Percentiles rank a stretch among this genome's conserved stretches.
These are phyloP conservation scores for Gloeopeniophorella convolvens DNA, from an alignment of 768 basidiomycete genomes.

Conservation along the genomic window DNA sequence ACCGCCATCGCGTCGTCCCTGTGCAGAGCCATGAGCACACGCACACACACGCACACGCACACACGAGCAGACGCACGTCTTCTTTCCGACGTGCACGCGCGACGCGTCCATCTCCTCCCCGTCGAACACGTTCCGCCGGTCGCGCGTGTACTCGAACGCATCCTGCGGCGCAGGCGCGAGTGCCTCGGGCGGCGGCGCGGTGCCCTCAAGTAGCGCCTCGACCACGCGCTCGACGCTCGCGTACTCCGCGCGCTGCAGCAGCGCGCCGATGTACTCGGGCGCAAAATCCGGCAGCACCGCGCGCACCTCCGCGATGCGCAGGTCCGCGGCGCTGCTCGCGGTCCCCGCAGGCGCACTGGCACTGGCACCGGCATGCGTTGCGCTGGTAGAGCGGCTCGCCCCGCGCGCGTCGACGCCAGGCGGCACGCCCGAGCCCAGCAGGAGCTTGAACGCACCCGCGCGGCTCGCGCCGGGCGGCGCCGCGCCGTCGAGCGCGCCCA, in stretches of 20 bases:
- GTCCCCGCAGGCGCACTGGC: slow-evolving; percentile 1
- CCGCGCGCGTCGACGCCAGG: slow-evolving; percentile 35
- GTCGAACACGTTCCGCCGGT: slow-evolving; percentile 72
- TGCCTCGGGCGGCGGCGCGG: slow-evolving; percentile 40
- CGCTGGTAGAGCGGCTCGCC: slow-evolving; percentile 13
- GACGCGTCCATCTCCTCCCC: slow-evolving; percentile 60
- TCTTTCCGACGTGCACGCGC: slow-evolving; percentile 58
- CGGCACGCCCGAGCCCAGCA: slow-evolving; percentile 52
- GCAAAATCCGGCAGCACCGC: slow-evolving; percentile 68
- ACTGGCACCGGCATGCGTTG: slow-evolving; percentile 4
- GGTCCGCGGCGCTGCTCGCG: slow-evolving; percentile 42
- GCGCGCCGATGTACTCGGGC: slow-evolving; percentile 47
- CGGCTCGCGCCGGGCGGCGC: slow-evolving; percentile 26
- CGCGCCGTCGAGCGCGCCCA: slow-evolving; percentile 36
- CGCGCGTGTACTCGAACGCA: slow-evolving; percentile 30
- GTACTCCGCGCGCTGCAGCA: slow-evolving; percentile 44
- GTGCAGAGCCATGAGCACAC: too few species aligned
- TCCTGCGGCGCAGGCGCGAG: slow-evolving; percentile 18
- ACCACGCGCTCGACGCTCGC: slow-evolving; percentile 58
- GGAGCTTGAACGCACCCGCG: slow-evolving; percentile 55
- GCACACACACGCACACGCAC: too few species aligned
- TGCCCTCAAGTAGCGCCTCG: slow-evolving; percentile 70
- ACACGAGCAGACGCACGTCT: slow-evolving; percentile 37
- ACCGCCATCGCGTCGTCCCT: slow-evolving; percentile 42
- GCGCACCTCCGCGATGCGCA: slow-evolving; percentile 60